Evolutionary conservation across 352 stramenopile species (phyloP).

Genomic region (Phytophthora pini): DNA sequence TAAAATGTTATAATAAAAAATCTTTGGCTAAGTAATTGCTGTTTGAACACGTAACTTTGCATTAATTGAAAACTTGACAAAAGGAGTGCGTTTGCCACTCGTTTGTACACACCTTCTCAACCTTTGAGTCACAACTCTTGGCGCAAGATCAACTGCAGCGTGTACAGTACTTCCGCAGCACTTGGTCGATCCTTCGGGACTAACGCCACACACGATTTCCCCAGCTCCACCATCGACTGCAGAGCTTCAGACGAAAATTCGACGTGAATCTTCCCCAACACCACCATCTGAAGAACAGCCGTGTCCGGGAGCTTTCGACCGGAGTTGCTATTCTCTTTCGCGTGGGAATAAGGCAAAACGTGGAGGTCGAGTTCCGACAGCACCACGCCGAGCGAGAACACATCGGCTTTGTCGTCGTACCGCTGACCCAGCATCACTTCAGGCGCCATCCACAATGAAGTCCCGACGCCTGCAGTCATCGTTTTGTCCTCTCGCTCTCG

Average conservation of each 20-base stretch:
- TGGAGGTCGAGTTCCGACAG: conserved; percentile 41
- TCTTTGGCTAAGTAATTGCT: too few species aligned
- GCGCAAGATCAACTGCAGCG: conserved; percentile 22
- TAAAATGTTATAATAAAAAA: conserved; percentile 25
- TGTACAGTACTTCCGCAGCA: conserved; percentile 37
- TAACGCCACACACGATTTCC: conserved; percentile 30
- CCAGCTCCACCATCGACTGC: conserved; percentile 29
- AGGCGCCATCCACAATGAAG: conserved; percentile 43
- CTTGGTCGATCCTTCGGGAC: conserved; percentile 40
- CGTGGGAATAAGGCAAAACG: conserved; percentile 37
- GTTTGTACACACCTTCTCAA: neutral
- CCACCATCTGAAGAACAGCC: conserved; percentile 40
- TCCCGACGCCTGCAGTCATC: conserved; percentile 46
- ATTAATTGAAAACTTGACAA: too few species aligned
- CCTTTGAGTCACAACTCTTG: conserved; percentile 9
- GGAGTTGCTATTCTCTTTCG: conserved; percentile 14
- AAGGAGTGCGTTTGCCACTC: neutral
- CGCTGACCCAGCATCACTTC: conserved; percentile 46
- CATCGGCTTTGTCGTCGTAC: conserved; percentile 34
- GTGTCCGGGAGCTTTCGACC: conserved; percentile 23
- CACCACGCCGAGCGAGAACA: conserved; percentile 40
- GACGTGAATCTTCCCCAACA: conserved; percentile 38
- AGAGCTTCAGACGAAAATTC: conserved; percentile 38
- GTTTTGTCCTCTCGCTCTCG: conserved; percentile 33
- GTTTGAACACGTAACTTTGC: too few species aligned